Evolutionary conservation across 1,139 yeast genomes (phyloP), one percentile per base, ranked within the genome.

Genomic region (Candida glucosophila): DNA sequence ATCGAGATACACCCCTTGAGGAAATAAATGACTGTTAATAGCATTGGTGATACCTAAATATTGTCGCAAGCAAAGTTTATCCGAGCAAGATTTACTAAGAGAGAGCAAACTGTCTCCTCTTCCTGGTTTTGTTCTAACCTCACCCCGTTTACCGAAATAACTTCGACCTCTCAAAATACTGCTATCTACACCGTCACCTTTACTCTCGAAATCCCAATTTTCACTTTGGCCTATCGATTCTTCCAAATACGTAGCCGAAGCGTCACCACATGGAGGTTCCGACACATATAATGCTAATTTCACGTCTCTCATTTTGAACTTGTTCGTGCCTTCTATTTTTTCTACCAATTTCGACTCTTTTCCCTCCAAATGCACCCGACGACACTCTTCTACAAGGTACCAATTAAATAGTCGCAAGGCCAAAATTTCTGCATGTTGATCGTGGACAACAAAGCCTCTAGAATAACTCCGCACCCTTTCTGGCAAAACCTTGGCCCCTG

Each of bases 251-350:
- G 48, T 23, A 73, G 85, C 69, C 6, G 93, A 79, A 1, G 85
- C 77, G 47, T 88, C 97, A 1, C 98, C 98, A 57, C 98, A 88
- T 0, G 97, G 97, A 0, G 82, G 67, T 35, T 82, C 93, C 5
- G 92, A 77, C 2, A 83, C 59, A 35, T 77, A 81, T 30, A 88
- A 43, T 1, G 74, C 78, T 22, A 82, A 46, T 28, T 55, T 39
- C 21, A 68, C 44, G 0, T 40, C 29, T 20, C 47, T 58, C 26
- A 73, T 36, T 20, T 27, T 34, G 36, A 40, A 67, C 25, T 34
- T 28, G 1, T 24, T 32, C 1, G 26, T 29, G 1, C 25, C 34
- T 1, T 26, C 33, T 7, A 24, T 35, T 8, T 11, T 12, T 5
- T 27, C 32, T 4, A 18, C 12, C 8, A 11, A 6, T 17, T 16